Evolutionary conservation across 768 basidiomycete genomes (phyloP), one percentile per base, ranked within the genome.

Genomic region (Lactarius deliciosus): DNA sequence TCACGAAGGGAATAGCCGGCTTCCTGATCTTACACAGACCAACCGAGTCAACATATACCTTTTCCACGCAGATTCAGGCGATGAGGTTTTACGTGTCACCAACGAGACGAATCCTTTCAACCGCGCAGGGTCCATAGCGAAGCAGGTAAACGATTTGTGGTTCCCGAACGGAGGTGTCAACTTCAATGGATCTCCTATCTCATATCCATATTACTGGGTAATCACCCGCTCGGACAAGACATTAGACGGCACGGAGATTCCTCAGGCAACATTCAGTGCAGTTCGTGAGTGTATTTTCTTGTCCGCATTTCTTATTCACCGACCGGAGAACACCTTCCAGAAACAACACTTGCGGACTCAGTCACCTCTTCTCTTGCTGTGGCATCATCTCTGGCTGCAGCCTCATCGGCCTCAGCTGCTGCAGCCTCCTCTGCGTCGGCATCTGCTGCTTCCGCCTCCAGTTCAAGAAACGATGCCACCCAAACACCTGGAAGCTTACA

Each of bases 151-250:
- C 73, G 93, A 95, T 74, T 74, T 80, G 18, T 94, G 90, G 91
- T 93, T 86, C 75, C 89, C 88, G 36, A 41, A 71, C 0, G 75
- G 81, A 30, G 89, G 87, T 34, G 61, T 74, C 36, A 70, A 82
- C 78, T 75, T 73, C 62, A 74, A 81, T 56, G 83, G 83, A 50
- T 71, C 77, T 20, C 84, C 88, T 68, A 76, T 84, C 57, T 78
- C 83, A 10, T 92, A 84, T 76, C 86, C 89, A 0, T 94, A 84
- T 72, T 94, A 82, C 77, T 96, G 89, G 83, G 81, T 92, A 60
- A 81, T 96, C 70, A 88, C 86, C n/a, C 82, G 84, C 57, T 81
- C 79, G 57, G 82, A 86, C 69, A 71, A 76, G 56, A 76, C 80
- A 2, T 79, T 91, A 47, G 83, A 86, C 70, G 86, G 86, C 55